Evolutionary conservation across 306 rosid species (phyloP).

Genomic region (Crataegus laevigata): DNA sequence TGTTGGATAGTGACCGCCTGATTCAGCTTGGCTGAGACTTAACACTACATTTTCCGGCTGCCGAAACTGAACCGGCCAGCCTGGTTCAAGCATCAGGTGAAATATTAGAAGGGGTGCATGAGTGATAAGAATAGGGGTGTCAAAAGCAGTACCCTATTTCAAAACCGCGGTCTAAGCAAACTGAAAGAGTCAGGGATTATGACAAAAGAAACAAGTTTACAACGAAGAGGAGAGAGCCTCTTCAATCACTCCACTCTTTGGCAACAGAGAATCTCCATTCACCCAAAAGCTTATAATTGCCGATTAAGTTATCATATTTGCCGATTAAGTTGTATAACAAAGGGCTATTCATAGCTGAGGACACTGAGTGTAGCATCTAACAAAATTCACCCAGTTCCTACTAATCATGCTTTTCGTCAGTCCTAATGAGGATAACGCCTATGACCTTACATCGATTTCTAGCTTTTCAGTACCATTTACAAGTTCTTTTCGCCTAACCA

Average conservation of each 20-base stretch:
- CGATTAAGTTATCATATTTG: neutral
- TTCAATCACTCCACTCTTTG: neutral
- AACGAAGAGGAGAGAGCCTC: neutral
- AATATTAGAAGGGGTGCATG: too few relatives aligned
- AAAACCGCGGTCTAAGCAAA: too few relatives aligned
- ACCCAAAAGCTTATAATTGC: neutral
- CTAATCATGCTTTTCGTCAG: slow-evolving; percentile 9
- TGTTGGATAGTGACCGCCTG: too few relatives aligned
- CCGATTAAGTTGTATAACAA: neutral
- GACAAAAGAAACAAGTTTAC: neutral
- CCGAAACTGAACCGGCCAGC: neutral
- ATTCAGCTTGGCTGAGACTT: too few relatives aligned
- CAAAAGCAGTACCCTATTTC: too few relatives aligned
- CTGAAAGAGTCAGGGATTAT: too few relatives aligned
- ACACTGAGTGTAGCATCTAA: slow-evolving; percentile 63
- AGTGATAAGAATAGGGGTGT: too few relatives aligned
- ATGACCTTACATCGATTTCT: slow-evolving; percentile 64
- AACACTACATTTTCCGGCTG: neutral
- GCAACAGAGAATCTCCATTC: neutral
- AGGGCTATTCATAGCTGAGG: neutral
- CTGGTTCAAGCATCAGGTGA: neutral
- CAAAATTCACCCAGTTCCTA: slow-evolving; percentile 88
- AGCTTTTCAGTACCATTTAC: slow-evolving; percentile 40
- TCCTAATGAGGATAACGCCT: slow-evolving; percentile 30
- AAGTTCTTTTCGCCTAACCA: slow-evolving; percentile 31